Evolutionary conservation across 2,329 filamentous ascomycete species (phyloP), one percentile per base, ranked within the genome.

Genomic region (Botrytis tulipae): DNA sequence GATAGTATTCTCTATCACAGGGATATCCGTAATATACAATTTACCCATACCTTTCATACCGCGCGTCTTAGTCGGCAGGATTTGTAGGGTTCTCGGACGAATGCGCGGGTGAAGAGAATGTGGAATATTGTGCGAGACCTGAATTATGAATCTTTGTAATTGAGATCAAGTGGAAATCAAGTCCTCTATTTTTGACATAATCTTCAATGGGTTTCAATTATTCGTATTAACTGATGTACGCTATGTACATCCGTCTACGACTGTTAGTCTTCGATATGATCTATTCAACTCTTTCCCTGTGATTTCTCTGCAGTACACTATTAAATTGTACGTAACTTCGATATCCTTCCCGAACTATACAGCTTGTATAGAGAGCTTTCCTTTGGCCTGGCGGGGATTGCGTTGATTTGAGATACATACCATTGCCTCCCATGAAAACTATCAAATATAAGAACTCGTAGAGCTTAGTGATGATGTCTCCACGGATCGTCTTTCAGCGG

Each of bases 1-100:
- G 59, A 72, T 6, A 71, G 73, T 63, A 62, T n/a, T 42, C 29
- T 75, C 16, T 68, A 51, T 48, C 22, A 74, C 61, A 74, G 68
- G 6, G 63, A 42, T 63, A 60, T 66, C n/a, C 40, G 57, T n/a
- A 54, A 69, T 44, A 48, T 75, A 4, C 16, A 29, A 10, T 68
- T 73, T 44, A 29, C 44, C 6, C 32, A 63, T 35, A 54, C 68
- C n/a, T 71, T 60, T 44, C 42, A 68, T 40, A 51, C 67, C 40
- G n/a, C 6, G 4, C 22, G 32, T 42, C 67, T n/a, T 42, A 8
- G 4, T 54, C 48, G 51, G 25, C 2, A 60, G 51, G 67, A 60
- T 32, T 32, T 37, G 20, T 35, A 25, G 67, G 51, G 51, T 35
- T 9, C 25, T 40, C 25, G 29, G 32, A 32, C 14, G 14, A 51